Base-by-base conservation (phyloP, 306 rosid genomes). In the Begonia loranthoides region DNA sequence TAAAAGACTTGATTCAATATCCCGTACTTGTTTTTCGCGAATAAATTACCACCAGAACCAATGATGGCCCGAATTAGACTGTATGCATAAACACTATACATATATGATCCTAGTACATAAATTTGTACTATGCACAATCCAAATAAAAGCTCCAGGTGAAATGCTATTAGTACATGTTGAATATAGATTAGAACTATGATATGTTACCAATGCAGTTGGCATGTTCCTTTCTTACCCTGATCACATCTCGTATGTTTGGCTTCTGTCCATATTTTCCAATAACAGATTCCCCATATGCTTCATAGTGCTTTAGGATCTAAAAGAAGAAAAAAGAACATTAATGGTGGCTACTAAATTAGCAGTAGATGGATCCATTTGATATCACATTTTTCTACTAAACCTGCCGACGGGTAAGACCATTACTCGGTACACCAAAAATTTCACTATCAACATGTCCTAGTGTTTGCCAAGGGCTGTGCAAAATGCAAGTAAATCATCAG, bases 221-320 rank as follows among this genome's bases (percentile, higher is more conserved):
- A 28, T 28, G 6, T 7, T 39, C 44, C 33, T 50, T 49, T 15
- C 82, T 17, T 57, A 90, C 95, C 99, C 74, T 90, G 64, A 73
- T 76, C 52, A 90, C 73, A 28, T 90, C 95, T 56, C 99, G 80
- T 38, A 90, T 67, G 33, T 64, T 66, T 56, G 99, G 99, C 52
- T 71, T 70, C 13, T 21, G 69, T 51, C 99, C 95, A 70, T 90
- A 76, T 72, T 51, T 66, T 56, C 68, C 68, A 79, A 90, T 57
- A 55, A 81, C 82, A 6, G 99, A 67, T 52, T 90, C 95, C 62
- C 95, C 99, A 52, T 90, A 90, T 11, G 57, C 82, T 80, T 82
- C 80, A 71, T 82, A 90, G 64, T 85, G 76, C 66, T 78, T 84
- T 12, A 90, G 72, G 63, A 90, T 65, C 99, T 90, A 39, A 40